Conservation (phyloP, 2,329 filamentous ascomycete genomes). For the Mariannaea elegans region DNA sequence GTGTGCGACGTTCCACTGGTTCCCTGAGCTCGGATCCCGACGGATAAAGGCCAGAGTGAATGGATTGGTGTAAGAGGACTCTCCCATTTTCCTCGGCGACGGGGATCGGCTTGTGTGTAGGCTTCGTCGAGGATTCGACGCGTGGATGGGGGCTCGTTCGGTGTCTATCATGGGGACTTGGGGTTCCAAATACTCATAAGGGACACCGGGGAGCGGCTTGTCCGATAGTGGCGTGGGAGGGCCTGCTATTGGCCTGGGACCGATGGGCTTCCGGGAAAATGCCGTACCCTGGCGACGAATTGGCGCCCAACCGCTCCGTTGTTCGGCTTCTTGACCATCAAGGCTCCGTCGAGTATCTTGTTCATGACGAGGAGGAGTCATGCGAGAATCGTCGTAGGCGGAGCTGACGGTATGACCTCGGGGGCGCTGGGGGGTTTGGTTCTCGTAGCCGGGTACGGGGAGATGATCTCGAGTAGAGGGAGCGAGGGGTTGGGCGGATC, state of each 20-base stretch:
- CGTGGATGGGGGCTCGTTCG: slow-evolving; percentile 20
- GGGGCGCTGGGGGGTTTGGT: slow-evolving; percentile 21
- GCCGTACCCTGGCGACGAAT: slow-evolving; percentile 10
- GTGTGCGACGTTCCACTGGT: slow-evolving; percentile 80
- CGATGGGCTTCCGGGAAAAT: slow-evolving; percentile 42
- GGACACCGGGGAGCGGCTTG: slow-evolving; percentile 24
- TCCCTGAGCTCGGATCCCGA: slow-evolving; percentile 73
- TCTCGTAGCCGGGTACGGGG: slow-evolving; percentile 26
- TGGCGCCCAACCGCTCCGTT: slow-evolving; percentile 13
- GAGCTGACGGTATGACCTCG: slow-evolving; percentile 35
- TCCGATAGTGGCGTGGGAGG: slow-evolving; percentile 11
- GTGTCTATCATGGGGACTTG: slow-evolving; percentile 20
- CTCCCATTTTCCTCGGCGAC: slow-evolving; percentile 48
- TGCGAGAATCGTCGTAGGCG: slow-evolving; percentile 22
- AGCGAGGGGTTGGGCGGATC: slow-evolving; percentile 40
- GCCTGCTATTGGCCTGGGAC: slow-evolving; percentile 34
- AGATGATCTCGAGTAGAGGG: slow-evolving; percentile 35
- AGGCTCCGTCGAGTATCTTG: slow-evolving; percentile 20
- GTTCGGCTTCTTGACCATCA: slow-evolving; percentile 1
- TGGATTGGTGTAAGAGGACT: slow-evolving; percentile 48
- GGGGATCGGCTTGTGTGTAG: slow-evolving; percentile 41
- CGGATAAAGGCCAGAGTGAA: slow-evolving; percentile 74
- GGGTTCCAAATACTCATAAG: background rate
- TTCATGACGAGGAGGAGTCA: slow-evolving; percentile 18
- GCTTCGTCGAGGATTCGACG: slow-evolving; percentile 7